These are phyloP conservation scores for Novymonas esmeraldas DNA, from an alignment of 208 protist genomes.

Conservation along the genomic window DNA sequence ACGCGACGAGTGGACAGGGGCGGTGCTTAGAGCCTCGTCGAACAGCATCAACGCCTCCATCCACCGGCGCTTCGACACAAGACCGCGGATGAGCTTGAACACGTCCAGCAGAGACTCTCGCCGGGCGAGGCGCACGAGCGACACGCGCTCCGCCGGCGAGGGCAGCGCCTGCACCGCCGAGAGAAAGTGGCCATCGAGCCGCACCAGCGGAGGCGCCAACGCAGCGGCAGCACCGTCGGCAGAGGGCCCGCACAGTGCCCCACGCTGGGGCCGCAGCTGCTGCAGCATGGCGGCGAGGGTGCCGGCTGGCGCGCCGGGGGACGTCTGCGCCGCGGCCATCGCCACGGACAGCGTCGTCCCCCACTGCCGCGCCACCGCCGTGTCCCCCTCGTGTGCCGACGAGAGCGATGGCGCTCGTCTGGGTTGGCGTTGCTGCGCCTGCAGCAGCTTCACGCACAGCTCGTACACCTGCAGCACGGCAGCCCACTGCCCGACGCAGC, in stretches of 20 bases:
- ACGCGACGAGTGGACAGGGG: not conserved
- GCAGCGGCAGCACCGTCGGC: not conserved
- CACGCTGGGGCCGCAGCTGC: slow-evolving; percentile 7
- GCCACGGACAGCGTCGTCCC: slow-evolving; percentile 64
- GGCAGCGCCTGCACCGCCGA: slow-evolving; percentile 44
- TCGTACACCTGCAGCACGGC: slow-evolving; percentile 45
- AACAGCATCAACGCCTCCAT: slow-evolving; percentile 46
- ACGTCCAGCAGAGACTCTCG: slow-evolving; percentile 36
- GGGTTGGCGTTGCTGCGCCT: slow-evolving; percentile 6
- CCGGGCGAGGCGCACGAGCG: slow-evolving; percentile 34
- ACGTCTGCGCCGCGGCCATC: slow-evolving; percentile 38
- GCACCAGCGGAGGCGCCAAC: slow-evolving; percentile 29
- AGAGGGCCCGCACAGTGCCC: not conserved
- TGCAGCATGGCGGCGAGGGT: slow-evolving; percentile 25
- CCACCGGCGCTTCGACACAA: slow-evolving; percentile 41
- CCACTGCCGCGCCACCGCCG: slow-evolving; percentile 26
- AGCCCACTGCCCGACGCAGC: slow-evolving; percentile 31
- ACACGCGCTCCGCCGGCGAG: slow-evolving; percentile 25
- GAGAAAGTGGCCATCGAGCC: slow-evolving; percentile 62
- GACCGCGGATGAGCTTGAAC: slow-evolving; percentile 61
- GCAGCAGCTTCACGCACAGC: slow-evolving; percentile 44
- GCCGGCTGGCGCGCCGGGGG: slow-evolving; percentile 15
- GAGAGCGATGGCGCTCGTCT: not conserved
- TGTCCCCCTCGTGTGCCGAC: not conserved
- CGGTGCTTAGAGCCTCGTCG: slow-evolving; percentile 25